Evolutionary conservation across 2,329 filamentous ascomycete genomes (phyloP), one percentile per base, ranked within the genome.

Genomic region (Tolypocladium album): DNA sequence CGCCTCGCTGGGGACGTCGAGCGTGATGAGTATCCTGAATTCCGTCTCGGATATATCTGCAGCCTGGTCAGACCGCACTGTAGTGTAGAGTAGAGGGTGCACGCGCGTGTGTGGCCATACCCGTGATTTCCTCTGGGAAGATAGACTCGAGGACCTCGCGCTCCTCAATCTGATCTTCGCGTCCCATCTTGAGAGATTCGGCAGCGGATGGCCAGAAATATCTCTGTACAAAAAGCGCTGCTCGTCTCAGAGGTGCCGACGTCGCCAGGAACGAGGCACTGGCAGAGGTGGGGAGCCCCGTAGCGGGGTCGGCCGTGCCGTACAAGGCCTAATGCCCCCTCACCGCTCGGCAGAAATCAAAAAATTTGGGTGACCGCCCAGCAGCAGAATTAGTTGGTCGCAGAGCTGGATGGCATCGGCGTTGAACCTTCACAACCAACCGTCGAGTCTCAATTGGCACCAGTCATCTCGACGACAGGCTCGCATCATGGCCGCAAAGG

Each of bases 111-210:
- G 31, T 22, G 8, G n/a, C n/a, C 47, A 20, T 55, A 93, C 92
- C 89, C 82, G 88, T 93, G 67, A 99, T 96, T 78, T 99, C 94
- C 62, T 99, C 93, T 1, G 94, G 92, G 67, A 97, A 99, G 71
- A 99, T 99, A 62, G 93, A 97, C 71, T 96, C 91, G 72, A 99
- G 90, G 68, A 99, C 93, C 75, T 99, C 94, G 63, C 92, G 88
- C 82, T 99, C 94, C 78, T 99, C 94, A 65, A 87, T 78, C 75
- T 99, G 94, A 62, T 99, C 94, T 80, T 97, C 93, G 72, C 78
- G 82, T 57, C 85, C 85, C 85, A 88, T 87, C 59, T 57, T 57
- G 61, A 62, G 20, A 55, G 31, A 55, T 11, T 13, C 15, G 31
- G 50, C 31, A 36, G 31, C 50, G 11, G 31, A 2, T 13, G 4